phyloP scores from a whole-genome alignment of 768 basidiomycete species.

The Lentinula detonsa region DNA sequence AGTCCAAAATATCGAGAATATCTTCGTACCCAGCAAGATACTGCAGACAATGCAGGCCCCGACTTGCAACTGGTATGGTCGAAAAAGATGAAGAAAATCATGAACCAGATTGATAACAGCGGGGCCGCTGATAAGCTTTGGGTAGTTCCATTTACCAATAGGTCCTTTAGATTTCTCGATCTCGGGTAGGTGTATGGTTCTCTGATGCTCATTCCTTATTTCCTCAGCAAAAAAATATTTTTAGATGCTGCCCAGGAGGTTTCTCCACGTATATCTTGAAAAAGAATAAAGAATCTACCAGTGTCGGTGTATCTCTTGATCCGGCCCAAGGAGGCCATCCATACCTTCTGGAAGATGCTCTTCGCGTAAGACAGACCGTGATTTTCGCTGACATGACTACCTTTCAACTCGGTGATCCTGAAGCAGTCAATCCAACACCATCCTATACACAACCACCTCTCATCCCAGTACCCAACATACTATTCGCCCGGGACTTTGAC shows the following conservation, averaged over 20 bases:
- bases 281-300: conserved; percentile 10
- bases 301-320: conserved; percentile 12
- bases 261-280: conserved; percentile 14
- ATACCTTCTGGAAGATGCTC: conserved; percentile 7
- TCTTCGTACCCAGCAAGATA: conserved; percentile 3
- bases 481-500: conserved; percentile 12
- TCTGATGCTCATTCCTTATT: neutral
- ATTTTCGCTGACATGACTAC: conserved; percentile 9
- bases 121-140: neutral
- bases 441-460: neutral
- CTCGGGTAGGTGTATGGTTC: conserved; percentile 8
- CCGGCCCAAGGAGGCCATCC: conserved; percentile 11
- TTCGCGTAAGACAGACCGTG: conserved; percentile 7
- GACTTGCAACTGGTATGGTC: conserved; percentile 9
- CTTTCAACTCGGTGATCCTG: conserved; percentile 5
- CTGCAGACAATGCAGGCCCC: conserved; percentile 5
- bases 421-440: too few species aligned
- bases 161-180: conserved; percentile 12
- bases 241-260: conserved; percentile 15
- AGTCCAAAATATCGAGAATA: neutral
- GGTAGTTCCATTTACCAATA: conserved; percentile 6
- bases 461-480: neutral
- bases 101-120: conserved; percentile 14
- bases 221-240: neutral
- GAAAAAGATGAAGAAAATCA: conserved; percentile 10